Conservation (phyloP, 768 basidiomycete species). For the Leucocoprinus leucothites region DNA sequence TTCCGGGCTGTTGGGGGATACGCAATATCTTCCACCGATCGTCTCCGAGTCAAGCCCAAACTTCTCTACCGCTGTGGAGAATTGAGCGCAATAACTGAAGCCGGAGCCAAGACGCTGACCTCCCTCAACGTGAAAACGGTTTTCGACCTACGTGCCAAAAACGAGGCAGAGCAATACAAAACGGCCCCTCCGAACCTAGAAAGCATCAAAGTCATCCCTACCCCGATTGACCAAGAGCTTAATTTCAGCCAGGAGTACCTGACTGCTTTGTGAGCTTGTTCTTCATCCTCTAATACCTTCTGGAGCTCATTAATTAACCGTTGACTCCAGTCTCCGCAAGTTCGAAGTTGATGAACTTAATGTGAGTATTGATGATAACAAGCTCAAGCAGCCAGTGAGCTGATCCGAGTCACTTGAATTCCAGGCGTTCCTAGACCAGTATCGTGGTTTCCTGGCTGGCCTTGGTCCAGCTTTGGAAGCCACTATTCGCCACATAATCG, state of each 20-base stretch:
- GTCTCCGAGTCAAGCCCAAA: constrained; percentile 23
- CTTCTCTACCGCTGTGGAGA: constrained; percentile 40
- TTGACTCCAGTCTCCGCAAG: not conserved
- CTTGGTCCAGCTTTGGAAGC: constrained; percentile 28
- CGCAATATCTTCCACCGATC: constrained; percentile 5
- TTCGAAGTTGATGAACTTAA: not conserved
- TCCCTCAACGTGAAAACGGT: constrained; percentile 32
- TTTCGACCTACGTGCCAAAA: constrained; percentile 37
- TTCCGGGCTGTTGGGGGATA: constrained; percentile 32
- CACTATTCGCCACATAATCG: constrained; percentile 34
- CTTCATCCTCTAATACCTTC: not conserved
- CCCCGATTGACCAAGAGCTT: not conserved
- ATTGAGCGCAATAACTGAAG: constrained; percentile 28
- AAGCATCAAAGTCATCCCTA: not conserved
- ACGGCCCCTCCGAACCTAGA: constrained; percentile 26
- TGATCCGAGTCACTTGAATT: not conserved
- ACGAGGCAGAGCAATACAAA: constrained; percentile 31
- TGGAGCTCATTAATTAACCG: not conserved
- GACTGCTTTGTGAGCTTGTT: not conserved
- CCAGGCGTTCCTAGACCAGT: not conserved
- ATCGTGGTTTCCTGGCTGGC: constrained; percentile 25
- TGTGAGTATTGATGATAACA: not conserved
- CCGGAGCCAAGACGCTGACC: constrained; percentile 29
- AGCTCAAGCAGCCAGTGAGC: not conserved
- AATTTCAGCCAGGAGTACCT: not conserved